Evolutionary conservation across 2,329 filamentous ascomycete species (phyloP), one percentile per base, ranked within the genome.

Genomic region (Sphaerulina musiva): DNA sequence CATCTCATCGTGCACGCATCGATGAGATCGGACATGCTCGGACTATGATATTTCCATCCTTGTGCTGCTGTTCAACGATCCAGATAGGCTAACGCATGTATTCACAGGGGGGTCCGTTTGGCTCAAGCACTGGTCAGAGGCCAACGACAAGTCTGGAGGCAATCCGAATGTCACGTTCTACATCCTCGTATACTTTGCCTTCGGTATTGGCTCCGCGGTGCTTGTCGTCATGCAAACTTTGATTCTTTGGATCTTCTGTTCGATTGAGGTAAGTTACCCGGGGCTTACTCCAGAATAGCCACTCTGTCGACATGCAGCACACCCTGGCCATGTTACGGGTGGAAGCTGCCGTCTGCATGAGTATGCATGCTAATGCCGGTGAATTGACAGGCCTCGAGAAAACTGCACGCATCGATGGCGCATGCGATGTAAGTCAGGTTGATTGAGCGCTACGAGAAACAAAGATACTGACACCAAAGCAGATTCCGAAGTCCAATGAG

Each of bases 181-280:
- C 68, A 87, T 98, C 67, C 89, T 92, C 54, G 83, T 98, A 60
- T 98, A 98, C 74, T 93, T 98, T 72, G 89, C 87, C 12, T 88
- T 98, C 72, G 95, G 93, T 46, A 81, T 98, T 48, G 92, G 92
- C 32, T 85, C 88, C 26, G 86, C 93, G 40, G 79, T 82, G 42
- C 77, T 98, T 59, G 92, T 95, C 2, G 89, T 97, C 41, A 68
- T 95, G 31, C 93, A 97, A 73, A 97, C 92, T 5, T 76, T 98
- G 63, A 90, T 98, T 60, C 78, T 98, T 29, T 98, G 93, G 93
- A 97, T 98, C 62, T 97, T 98, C 75, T 98, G 95, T 74, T 97
- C 93, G 4, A 98, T 98, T 59, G 93, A 98, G 81, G 86, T 89
- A 76, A 66, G 77, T 70, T n/a, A 44, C 38, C 45, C 36, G 46